Evolutionary conservation across 305 asterid species (phyloP), one percentile per base, ranked within the genome.

Genomic region (Fraxinus dipetala): DNA sequence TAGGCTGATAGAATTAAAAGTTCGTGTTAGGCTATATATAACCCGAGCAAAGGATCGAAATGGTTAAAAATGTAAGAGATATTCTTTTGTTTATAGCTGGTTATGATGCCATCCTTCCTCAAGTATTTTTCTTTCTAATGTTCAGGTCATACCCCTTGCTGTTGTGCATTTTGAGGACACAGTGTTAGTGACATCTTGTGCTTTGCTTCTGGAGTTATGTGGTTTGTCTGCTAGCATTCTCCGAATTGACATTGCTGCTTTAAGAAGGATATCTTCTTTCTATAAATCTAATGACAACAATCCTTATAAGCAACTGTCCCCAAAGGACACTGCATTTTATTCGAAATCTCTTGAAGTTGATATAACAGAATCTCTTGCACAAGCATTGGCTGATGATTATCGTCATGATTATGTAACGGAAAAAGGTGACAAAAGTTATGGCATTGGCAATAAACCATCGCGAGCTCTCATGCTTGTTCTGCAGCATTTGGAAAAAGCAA

Each of bases 191-290:
- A 94, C 98, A 82, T 94, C 99, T 22, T 94, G 99, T 75, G 92
- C 95, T 59, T 90, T 93, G 90, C 96, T 96, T 77, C 83, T 96
- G 87, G 99, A 94, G 91, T 85, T 96, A 63, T 91, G 98, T 88
- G 98, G 99, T 82, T 82, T 92, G 78, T 86, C 97, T 83, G 91
- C 98, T 84, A 87, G 87, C 82, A 84, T 84, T 83, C 93, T 96
- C 72, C 96, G 88, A 86, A 87, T 92, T 84, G 97, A 96, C 82
- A 85, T 96, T 90, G 94, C 97, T 74, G 97, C 98, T 87, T 88
- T 96, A 90, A 91, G 96, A 89, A 93, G 98, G 92, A 93, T 96
- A 87, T 92, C 94, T 85, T 91, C 94, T 85, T 94, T 94, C 91
- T 91, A 91, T 84, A 91, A 91, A 85, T 91, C 95, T 79, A 83